phyloP scores from a whole-genome alignment of 2,329 filamentous ascomycete species.

The Berkeleyomyces basicola region DNA sequence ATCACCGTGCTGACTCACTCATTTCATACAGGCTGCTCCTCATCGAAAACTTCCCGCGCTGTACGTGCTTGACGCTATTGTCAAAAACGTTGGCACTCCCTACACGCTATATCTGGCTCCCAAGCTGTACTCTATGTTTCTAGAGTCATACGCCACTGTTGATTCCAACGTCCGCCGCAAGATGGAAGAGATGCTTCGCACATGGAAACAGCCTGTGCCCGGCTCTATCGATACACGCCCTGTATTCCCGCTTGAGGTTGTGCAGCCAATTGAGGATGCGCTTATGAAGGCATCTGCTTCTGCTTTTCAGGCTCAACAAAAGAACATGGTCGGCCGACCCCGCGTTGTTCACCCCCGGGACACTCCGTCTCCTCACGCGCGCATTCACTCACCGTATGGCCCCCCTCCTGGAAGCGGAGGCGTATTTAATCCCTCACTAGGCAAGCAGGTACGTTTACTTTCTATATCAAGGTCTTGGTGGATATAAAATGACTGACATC shows the following conservation, averaged over 20 bases:
- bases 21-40: constrained; percentile 52
- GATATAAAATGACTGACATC: background rate
- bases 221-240: constrained; percentile 85
- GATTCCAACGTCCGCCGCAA: constrained; percentile 69
- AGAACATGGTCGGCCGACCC: constrained; percentile 32
- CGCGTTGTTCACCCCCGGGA: constrained; percentile 47
- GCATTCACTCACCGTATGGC: background rate
- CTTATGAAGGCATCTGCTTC: constrained; percentile 63
- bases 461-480: background rate
- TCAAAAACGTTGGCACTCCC: constrained; percentile 95
- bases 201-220: constrained; percentile 93
- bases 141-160: constrained; percentile 88
- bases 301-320: constrained; percentile 41
- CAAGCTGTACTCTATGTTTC: constrained; percentile 85
- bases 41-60: constrained; percentile 85
- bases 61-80: constrained; percentile 93
- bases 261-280: constrained; percentile 82
- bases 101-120: constrained; percentile 91
- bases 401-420: background rate
- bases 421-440: background rate
- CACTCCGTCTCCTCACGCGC: constrained; percentile 25
- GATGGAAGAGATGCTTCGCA: constrained; percentile 93
- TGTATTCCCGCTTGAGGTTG: constrained; percentile 76
- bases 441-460: constrained; percentile 8
- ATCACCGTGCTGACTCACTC: background rate